Evolutionary conservation across 441 rosid genomes (phyloP).

Genomic region (Viola pubescens): DNA sequence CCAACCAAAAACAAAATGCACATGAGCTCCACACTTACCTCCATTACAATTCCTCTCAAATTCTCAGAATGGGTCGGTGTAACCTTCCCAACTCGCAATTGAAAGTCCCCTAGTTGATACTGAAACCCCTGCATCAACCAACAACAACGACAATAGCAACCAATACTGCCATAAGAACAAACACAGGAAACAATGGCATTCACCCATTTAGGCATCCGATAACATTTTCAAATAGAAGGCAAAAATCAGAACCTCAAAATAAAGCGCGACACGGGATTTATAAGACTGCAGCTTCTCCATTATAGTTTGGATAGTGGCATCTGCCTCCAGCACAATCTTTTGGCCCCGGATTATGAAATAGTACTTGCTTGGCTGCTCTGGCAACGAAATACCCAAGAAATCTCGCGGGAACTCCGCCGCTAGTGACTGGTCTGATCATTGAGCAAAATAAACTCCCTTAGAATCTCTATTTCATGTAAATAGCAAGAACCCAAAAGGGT

Average conservation of each 20-base stretch:
- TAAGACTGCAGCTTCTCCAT: slow-evolving; percentile 97
- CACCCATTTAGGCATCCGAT: too few relatives aligned
- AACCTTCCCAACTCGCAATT: slow-evolving; percentile 79
- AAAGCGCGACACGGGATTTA: slow-evolving; percentile 62
- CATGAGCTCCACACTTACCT: slow-evolving; percentile 36
- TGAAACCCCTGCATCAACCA: slow-evolving; percentile 55
- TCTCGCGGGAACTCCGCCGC: slow-evolving; percentile 65
- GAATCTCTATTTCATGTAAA: too few relatives aligned
- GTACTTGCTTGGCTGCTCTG: slow-evolving; percentile 75
- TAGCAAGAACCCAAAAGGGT: background rate
- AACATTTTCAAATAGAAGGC: background rate
- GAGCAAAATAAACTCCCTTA: background rate
- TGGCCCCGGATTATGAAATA: slow-evolving; percentile 63
- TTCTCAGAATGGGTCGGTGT: slow-evolving; percentile 69
- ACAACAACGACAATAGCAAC: background rate
- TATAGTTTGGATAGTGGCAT: slow-evolving; percentile 66
- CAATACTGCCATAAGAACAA: background rate
- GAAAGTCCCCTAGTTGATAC: slow-evolving; percentile 79
- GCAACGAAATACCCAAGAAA: slow-evolving; percentile 64
- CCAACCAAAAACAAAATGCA: background rate
- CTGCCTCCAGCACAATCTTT: slow-evolving; percentile 71
- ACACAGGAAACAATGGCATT: background rate
- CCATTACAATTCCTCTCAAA: slow-evolving; percentile 87
- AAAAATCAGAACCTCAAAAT: slow-evolving; percentile 46
- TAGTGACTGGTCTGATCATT: slow-evolving; percentile 39